Conservation (phyloP, 23 red algal genomes). For the Gracilariopsis chorda region DNA sequence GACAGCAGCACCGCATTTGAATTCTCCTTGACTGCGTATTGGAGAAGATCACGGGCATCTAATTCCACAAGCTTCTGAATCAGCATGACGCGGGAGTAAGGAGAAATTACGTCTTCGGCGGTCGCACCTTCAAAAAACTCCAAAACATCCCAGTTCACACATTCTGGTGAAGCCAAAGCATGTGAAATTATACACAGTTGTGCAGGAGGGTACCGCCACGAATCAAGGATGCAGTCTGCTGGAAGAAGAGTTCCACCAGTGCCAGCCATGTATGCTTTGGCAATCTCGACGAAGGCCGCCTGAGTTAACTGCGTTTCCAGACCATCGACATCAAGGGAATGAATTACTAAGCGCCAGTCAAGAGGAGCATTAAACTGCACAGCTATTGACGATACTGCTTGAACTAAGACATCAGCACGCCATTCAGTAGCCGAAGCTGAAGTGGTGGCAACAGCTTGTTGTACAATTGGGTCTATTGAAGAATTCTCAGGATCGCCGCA, state of each 20-base stretch:
- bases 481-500: slow-evolving; percentile 46
- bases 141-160: slow-evolving; percentile 48
- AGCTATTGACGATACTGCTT: slow-evolving; percentile 29
- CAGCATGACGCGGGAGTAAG: slow-evolving; percentile 40
- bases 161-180: slow-evolving; percentile 30
- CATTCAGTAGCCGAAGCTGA: slow-evolving; percentile 42
- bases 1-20: slow-evolving; percentile 43
- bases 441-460: slow-evolving; percentile 21
- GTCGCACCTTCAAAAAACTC: slow-evolving; percentile 25
- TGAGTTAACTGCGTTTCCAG: slow-evolving; percentile 23
- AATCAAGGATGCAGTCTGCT: slow-evolving; percentile 39
- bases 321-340: slow-evolving; percentile 49
- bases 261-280: slow-evolving; percentile 44
- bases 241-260: slow-evolving; percentile 47
- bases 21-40: slow-evolving; percentile 31
- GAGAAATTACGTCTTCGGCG: slow-evolving; percentile 28
- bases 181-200: slow-evolving; percentile 52
- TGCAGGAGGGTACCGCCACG: slow-evolving; percentile 40
- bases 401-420: slow-evolving; percentile 67
- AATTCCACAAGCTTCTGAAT: slow-evolving; percentile 68
- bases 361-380: slow-evolving; percentile 33
- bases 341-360: slow-evolving; percentile 65
- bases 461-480: slow-evolving; percentile 6
- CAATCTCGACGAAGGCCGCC: slow-evolving; percentile 50
- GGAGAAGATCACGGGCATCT: slow-evolving; percentile 45